Evolutionary conservation across 2,329 filamentous ascomycete genomes (phyloP), one percentile per base, ranked within the genome.

Genomic region (Phialophora tarda): DNA sequence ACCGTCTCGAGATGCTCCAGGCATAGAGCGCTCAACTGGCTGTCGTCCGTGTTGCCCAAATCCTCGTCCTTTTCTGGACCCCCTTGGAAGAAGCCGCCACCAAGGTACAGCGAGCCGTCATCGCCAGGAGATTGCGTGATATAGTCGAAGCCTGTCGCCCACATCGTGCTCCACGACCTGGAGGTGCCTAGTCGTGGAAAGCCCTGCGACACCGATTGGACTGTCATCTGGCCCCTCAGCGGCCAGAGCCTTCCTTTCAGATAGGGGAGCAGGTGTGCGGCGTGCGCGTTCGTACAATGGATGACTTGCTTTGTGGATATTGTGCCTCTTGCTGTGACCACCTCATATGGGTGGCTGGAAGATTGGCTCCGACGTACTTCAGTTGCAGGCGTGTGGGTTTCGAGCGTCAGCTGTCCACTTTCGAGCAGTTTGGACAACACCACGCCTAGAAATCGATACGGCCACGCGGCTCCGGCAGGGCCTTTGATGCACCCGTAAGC

Each of bases 221-320:
- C 77, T 2, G 79, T 79, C 81, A 83, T 82, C 4, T 78, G 77
- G 0, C 78, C 79, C 38, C 79, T 77, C 21, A 78, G 73, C 0
- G 80, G 79, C 53, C 75, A 78, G 8, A 82, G 55, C 1, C 69
- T 71, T 0, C 80, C 80, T 2, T 76, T 72, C 1, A 83, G 70
- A 0, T 63, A 64, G 0, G 81, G 81, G 1, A 82, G 70, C 4
- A 83, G 74, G 66, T 82, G 79, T 0, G 77, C 78, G 2, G 75
- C 74, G 62, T 79, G 77, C 0, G 73, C 80, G 60, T 83, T 82
- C 2, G 80, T 82, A 66, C 78, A 80, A 67, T 83, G 76, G 3
- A 81, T 71, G 4, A 83, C 73, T 3, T 78, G 75, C 1, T 54
- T 67, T 2, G 77, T 76, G 28, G 71, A 70, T 41, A 82, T 71